Conservation (phyloP, 805 yeast genomes). For the Jamesozyma lodderae region DNA sequence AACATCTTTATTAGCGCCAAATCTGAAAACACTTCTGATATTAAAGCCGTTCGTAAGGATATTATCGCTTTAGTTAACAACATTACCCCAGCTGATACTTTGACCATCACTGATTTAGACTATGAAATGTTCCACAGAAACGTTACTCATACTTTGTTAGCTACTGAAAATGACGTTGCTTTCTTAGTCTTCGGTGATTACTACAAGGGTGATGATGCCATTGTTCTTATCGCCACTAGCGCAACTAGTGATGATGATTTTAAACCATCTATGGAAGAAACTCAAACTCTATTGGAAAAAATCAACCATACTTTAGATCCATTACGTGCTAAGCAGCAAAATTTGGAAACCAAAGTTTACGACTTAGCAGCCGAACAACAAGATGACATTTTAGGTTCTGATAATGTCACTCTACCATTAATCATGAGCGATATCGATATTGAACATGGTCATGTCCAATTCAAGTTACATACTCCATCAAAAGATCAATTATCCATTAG, state of each 20-base stretch:
- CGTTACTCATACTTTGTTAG: conserved; percentile 19
- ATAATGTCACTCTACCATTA: conserved; percentile 16
- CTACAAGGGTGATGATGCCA: conserved; percentile 36
- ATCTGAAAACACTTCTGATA: conserved; percentile 38
- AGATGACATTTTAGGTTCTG: conserved; percentile 27
- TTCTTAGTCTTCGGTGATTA: conserved; percentile 50
- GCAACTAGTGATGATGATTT: conserved; percentile 51
- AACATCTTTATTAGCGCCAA: conserved; percentile 53
- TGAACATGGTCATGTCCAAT: conserved; percentile 31
- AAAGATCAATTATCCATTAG: conserved; percentile 52
- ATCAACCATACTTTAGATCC: conserved; percentile 48
- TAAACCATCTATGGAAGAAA: conserved; percentile 57
- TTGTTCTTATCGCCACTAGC: conserved; percentile 50
- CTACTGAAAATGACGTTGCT: conserved; percentile 36
- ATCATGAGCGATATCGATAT: conserved; percentile 31
- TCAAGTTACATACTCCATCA: conserved; percentile 42
- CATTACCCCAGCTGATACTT: conserved; percentile 58
- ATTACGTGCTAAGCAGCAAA: conserved; percentile 49
- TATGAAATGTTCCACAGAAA: conserved; percentile 30
- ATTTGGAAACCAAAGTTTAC: conserved; percentile 44
- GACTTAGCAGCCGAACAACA: conserved; percentile 49
- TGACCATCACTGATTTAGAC: conserved; percentile 55
- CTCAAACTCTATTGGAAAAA: conserved; percentile 42
- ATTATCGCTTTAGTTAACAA: conserved; percentile 67
- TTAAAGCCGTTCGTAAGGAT: conserved; percentile 58